Conservation (phyloP, 352 stramenopile species). For the Globisporangium megalacanthum region DNA sequence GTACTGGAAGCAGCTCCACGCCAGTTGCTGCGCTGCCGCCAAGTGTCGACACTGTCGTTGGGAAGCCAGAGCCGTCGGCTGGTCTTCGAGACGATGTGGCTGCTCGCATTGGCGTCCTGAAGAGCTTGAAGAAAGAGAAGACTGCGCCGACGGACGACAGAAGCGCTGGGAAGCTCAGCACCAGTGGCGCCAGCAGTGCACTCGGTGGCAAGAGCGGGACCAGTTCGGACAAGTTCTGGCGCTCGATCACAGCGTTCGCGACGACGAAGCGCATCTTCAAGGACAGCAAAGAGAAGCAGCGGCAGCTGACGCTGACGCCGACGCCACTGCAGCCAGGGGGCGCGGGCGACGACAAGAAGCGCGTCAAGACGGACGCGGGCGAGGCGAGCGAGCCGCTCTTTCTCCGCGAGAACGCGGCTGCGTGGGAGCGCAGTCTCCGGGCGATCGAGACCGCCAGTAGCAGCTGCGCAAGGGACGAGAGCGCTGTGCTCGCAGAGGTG, state of each 20-base stretch:
- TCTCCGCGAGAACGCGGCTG: conserved; percentile 18
- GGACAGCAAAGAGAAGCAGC: conserved; percentile 16
- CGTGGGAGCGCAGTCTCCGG: conserved; percentile 32
- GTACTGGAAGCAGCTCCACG: not conserved
- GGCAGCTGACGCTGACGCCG: no score
- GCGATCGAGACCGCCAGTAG: conserved; percentile 18
- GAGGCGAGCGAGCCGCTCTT: not conserved
- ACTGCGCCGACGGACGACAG: conserved; percentile 5
- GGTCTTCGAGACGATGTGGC: not conserved
- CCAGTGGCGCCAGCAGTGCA: not conserved
- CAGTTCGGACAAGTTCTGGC: conserved; percentile 24
- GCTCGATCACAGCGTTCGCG: conserved; percentile 33
- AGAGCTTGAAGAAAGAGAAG: conserved; percentile 12
- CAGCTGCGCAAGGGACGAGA: conserved; percentile 9
- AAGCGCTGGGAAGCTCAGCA: not conserved
- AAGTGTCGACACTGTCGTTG: not conserved
- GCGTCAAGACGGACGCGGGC: not conserved
- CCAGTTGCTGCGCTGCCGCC: no score
- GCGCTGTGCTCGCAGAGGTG: conserved; percentile 17
- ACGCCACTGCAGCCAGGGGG: not conserved
- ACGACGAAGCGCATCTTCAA: conserved; percentile 25
- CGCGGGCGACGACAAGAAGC: conserved; percentile 4
- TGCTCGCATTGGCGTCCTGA: conserved; percentile 6
- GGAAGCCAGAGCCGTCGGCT: not conserved
- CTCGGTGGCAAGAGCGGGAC: conserved; percentile 10